Conservation (phyloP, 768 basidiomycete species). For the Phylloporus scabripes region DNA sequence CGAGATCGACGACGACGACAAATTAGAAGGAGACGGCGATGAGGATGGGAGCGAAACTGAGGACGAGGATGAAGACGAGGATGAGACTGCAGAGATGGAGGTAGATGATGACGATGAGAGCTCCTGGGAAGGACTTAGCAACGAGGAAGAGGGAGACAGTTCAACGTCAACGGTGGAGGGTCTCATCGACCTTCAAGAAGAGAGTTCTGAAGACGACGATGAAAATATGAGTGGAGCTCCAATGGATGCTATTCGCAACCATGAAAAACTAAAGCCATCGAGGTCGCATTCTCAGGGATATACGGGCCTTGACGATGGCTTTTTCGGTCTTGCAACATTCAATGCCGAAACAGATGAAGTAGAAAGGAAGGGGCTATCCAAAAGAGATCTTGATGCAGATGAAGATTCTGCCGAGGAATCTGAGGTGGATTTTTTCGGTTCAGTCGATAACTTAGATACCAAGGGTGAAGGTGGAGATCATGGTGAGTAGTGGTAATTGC, state of each 20-base stretch:
- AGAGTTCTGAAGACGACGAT: constrained; percentile 36
- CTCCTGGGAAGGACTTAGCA: constrained; percentile 25
- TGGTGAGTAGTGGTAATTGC: constrained; percentile 31
- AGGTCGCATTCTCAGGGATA: constrained; percentile 26
- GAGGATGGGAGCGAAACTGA: constrained; percentile 27
- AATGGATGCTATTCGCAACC: constrained; percentile 21
- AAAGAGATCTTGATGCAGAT: constrained; percentile 51
- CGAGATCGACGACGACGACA: constrained; percentile 33
- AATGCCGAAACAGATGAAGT: constrained; percentile 79
- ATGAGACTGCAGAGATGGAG: constrained; percentile 30
- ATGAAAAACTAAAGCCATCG: constrained; percentile 20
- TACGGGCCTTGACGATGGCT: constrained; percentile 74
- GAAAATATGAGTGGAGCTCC: constrained; percentile 29
- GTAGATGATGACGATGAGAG: constrained; percentile 20
- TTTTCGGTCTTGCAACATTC: constrained; percentile 85
- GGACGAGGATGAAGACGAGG: constrained; percentile 31
- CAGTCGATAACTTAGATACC: constrained; percentile 43
- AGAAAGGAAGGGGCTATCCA: constrained; percentile 58
- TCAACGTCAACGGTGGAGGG: constrained; percentile 19
- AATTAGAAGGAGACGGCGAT: constrained; percentile 12
- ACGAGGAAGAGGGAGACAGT: constrained; percentile 21
- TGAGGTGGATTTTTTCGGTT: constrained; percentile 64
- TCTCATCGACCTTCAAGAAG: constrained; percentile 33
- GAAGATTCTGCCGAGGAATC: constrained; percentile 47
- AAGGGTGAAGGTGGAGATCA: constrained; percentile 39